Base-by-base conservation (phyloP, 23 red algal genomes). In the Gracilariopsis chorda region DNA sequence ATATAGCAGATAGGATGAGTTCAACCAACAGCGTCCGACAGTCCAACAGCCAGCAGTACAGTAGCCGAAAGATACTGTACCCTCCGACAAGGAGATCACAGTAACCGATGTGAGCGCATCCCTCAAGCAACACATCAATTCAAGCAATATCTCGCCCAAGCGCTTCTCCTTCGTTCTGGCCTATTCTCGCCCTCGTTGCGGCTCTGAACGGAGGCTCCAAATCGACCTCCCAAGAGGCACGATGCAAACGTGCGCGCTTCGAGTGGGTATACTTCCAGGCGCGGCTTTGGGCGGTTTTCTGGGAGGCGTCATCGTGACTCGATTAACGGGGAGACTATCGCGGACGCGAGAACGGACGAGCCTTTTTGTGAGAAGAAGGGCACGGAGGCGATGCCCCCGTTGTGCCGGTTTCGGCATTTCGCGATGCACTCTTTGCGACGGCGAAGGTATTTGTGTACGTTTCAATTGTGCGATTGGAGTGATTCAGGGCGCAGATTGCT, bases 361-460 rank as follows among this genome's bases (percentile, higher is more conserved):
- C 43, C 59, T 90, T 7, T 90, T 90, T 52, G 86, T 90, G n/a
- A 70, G 86, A 16, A 51, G 72, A 24, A 47, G 86, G 21, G 51
- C 71, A 14, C 51, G 72, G 21, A 64, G 75, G 13, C 30, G 44
- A 19, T 90, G 86, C 49, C 71, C 86, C 36, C 86, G 86, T 23
- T 90, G 86, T 42, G 49, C 70, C 23, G 86, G 86, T 44, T 90
- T 90, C 44, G 72, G 86, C n/a, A 77, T 90, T 53, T 30, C 73
- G 17, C 55, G 55, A 32, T 90, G 86, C 59, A 49, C 48, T 28
- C 70, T 90, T 2, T 90, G 86, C 43, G 71, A 30, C 17, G 86
- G 86, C 48, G 51, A 62, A 28, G 86, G 72, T 49, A 67, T 90
- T 36, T 90, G 86, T 24, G 86, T 80, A 61, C 41, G 74, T 80